phyloP scores from a whole-genome alignment of 2,329 filamentous ascomycete genomes.

The Alternaria arborescens region DNA sequence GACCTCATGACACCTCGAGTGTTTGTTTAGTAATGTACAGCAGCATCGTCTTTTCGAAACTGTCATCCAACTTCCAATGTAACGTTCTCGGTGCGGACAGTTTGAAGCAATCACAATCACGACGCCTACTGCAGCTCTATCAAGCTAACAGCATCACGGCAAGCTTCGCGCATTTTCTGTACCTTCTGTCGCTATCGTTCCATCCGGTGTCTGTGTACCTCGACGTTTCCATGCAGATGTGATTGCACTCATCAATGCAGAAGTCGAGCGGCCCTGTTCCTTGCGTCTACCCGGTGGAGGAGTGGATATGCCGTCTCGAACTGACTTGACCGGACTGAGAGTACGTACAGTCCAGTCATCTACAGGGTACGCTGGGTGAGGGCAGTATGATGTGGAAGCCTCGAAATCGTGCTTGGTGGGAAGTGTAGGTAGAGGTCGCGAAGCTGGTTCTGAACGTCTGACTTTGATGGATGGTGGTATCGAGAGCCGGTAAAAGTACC shows the following conservation, averaged over 20 bases:
- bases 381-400: conserved; percentile 29
- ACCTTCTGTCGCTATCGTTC: not conserved
- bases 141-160: conserved; percentile 10
- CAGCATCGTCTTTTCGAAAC: not conserved
- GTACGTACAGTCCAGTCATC: conserved; percentile 39
- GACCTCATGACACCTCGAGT: conserved; percentile 2
- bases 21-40: not conserved
- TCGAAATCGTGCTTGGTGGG: conserved; percentile 27
- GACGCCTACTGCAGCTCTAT: not conserved
- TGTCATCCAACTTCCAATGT: not conserved
- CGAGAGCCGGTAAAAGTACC: conserved; percentile 31
- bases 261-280: conserved; percentile 20
- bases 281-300: conserved; percentile 27
- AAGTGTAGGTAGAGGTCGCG: conserved; percentile 23
- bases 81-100: not conserved
- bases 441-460: conserved; percentile 19
- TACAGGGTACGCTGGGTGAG: conserved; percentile 34
- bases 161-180: conserved; percentile 13
- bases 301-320: conserved; percentile 31
- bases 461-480: conserved; percentile 36
- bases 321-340: conserved; percentile 39
- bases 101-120: not conserved
- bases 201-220: conserved; percentile 9
- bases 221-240: conserved; percentile 37
- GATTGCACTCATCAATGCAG: conserved; percentile 33